Conservation (phyloP, 2,329 filamentous ascomycete genomes). For the Epichloe brachyelytri region DNA sequence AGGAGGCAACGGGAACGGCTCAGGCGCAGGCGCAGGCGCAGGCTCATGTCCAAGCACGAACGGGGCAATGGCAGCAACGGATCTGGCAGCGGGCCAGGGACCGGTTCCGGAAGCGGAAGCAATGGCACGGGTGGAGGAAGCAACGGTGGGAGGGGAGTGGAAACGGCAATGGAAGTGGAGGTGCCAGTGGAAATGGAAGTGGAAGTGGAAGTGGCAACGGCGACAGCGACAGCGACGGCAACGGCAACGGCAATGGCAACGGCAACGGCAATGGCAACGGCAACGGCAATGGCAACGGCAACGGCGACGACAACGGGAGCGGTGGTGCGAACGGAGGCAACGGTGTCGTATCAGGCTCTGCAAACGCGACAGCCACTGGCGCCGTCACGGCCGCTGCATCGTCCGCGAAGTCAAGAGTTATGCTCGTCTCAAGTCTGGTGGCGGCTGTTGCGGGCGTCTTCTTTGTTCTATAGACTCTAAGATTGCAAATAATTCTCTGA, state of each 20-base stretch:
- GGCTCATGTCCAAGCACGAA: not conserved
- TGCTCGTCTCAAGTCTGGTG: not conserved
- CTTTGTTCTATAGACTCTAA: not conserved
- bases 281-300: not conserved
- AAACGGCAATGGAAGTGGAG: not conserved
- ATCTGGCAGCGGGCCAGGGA: not conserved
- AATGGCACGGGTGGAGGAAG: too few relatives aligned
- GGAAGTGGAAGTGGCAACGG: not conserved
- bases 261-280: too few relatives aligned
- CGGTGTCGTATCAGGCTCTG: not conserved
- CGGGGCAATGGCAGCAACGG: not conserved
- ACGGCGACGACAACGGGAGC: not conserved
- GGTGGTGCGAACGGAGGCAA: not conserved
- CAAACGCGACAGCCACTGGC: not conserved
- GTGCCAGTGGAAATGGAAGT: not conserved
- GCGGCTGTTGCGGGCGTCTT: constrained; percentile 1
- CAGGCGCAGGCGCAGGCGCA: not conserved
- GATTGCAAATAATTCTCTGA: not conserved
- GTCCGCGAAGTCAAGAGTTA: not conserved
- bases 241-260: not conserved
- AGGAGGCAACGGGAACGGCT: too few relatives aligned
- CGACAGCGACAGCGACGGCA: not conserved
- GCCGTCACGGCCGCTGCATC: not conserved
- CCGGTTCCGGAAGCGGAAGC: too few relatives aligned
- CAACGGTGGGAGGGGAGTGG: too few relatives aligned